A percentile compares a stretch with the other conserved stretches of the same genome.
phyloP scores from a whole-genome alignment of 495 filamentous ascomycete genomes.

The Aspergillus homomorphus region DNA sequence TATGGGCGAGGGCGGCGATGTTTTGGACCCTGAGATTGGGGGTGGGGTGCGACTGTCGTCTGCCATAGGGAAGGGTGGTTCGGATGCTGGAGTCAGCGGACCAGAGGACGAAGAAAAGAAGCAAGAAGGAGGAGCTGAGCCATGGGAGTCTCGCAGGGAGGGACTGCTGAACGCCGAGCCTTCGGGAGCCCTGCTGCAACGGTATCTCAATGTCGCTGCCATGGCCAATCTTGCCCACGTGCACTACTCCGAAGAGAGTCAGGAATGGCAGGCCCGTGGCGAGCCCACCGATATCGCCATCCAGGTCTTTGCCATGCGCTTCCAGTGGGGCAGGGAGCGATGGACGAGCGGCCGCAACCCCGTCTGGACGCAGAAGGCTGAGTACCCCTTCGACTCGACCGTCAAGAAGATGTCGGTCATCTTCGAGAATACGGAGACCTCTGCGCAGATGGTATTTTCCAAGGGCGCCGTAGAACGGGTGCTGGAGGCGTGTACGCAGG shows the following conservation, averaged over 20 bases:
- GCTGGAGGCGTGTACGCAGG: slow-evolving; percentile 61
- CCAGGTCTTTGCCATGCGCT: slow-evolving; percentile 63
- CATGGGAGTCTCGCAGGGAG: not conserved
- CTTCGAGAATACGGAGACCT: slow-evolving; percentile 39
- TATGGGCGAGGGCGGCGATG: slow-evolving; percentile 43
- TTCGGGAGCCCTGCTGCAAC: slow-evolving; percentile 32
- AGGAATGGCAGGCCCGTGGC: slow-evolving; percentile 59
- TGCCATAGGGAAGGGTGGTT: not conserved
- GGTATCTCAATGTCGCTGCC: slow-evolving; percentile 58
- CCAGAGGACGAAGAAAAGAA: not conserved
- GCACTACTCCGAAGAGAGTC: slow-evolving; percentile 40
- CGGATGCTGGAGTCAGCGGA: not conserved
- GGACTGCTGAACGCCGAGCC: slow-evolving; percentile 34
- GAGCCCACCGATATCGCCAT: slow-evolving; percentile 71
- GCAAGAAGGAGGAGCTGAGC: not conserved
- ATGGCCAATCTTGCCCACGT: slow-evolving; percentile 66
- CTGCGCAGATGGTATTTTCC: slow-evolving; percentile 53
- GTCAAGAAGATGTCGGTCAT: slow-evolving; percentile 70
- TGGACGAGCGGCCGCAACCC: slow-evolving; percentile 50
- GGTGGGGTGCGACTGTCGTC: slow-evolving; percentile 45
- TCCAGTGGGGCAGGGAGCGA: slow-evolving; percentile 55
- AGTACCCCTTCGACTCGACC: slow-evolving; percentile 66
- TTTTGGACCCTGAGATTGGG: slow-evolving; percentile 50
- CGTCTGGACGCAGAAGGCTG: slow-evolving; percentile 54
- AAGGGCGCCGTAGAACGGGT: slow-evolving; percentile 83